Evolutionary conservation across 1,284 basidiomycete genomes (phyloP).

Genomic region (Trichosporon sp.): DNA sequence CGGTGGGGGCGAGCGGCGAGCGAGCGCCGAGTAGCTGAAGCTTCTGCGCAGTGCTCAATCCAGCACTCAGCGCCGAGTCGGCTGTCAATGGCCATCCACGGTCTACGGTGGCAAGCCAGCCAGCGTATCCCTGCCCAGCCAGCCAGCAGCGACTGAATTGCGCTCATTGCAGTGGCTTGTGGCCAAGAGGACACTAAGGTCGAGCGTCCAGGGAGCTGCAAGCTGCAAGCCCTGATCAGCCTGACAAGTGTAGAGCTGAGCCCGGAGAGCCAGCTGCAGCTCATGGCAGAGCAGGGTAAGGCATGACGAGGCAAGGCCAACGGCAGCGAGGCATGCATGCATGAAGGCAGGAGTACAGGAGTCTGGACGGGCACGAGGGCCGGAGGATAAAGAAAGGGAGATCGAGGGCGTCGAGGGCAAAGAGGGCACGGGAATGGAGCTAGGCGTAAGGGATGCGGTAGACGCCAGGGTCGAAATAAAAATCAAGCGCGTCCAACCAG

Average conservation of each 20-base stretch:
- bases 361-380: no score
- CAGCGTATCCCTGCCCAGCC: not conserved
- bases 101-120: not conserved
- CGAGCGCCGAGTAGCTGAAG: not conserved
- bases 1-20: no score
- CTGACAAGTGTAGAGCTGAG: not conserved
- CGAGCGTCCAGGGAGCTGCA: not conserved
- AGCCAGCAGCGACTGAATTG: not conserved
- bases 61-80: not conserved
- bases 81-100: not conserved
- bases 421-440: not conserved
- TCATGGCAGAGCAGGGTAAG: not conserved
- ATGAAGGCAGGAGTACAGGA: no score
- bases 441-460: not conserved
- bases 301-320: no score
- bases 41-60: no score
- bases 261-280: not conserved
- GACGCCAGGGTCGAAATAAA: not conserved
- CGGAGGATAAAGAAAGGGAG: no score
- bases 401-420: no score
- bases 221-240: not conserved
- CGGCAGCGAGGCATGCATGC: no score
- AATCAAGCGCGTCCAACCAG: not conserved
- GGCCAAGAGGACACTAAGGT: constrained; percentile 1
- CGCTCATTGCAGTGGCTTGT: not conserved